Base-by-base conservation (phyloP, 306 rosid genomes). In the Corylus heterophylla region DNA sequence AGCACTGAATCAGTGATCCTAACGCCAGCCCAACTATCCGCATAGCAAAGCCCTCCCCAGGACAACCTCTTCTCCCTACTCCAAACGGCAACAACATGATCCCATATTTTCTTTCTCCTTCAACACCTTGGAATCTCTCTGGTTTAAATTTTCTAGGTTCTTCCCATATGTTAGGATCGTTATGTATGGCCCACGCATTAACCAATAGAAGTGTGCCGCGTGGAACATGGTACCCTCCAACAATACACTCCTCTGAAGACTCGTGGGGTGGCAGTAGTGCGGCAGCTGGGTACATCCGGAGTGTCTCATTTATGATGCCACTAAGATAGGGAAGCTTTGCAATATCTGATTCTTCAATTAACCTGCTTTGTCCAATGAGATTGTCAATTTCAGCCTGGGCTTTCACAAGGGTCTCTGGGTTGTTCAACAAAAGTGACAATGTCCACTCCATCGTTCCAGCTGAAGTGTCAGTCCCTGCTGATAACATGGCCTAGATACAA, bases 141-240 rank as follows among this genome's bases (percentile, higher is more conserved):
- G 91, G 93, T 75, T 12, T 68, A 18, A 66, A 66, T 66, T 37
- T 66, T 1, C 12, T 16, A 2, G 90, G 86, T 1, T 90, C 82
- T 4, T 2, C 52, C 91, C 88, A 87, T 17, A 59, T 4, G 8
- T 37, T 62, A 1, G 84, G 42, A 25, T 89, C 87, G 1, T 86
- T 78, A 1, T 89, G 93, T 27, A 87, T 31, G 52, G 81, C 84
- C 92, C 90, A 89, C 48, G 71, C 12, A 25, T 85, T 89, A 18
- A 79, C 80, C 10, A 89, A 14, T 39, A 89, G 47, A 79, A 75
- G 81, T 31, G 92, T 87, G 37, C 86, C 89, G 18, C 37, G 31
- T 54, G 90, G 88, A 3, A 89, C 75, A 7, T 80, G 75, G 56
- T 4, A 89, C 6, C 88, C 89, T 2, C 86, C 82, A 0, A 89